phyloP scores from a whole-genome alignment of 1,284 basidiomycete species.

The Marasmius oreades region DNA sequence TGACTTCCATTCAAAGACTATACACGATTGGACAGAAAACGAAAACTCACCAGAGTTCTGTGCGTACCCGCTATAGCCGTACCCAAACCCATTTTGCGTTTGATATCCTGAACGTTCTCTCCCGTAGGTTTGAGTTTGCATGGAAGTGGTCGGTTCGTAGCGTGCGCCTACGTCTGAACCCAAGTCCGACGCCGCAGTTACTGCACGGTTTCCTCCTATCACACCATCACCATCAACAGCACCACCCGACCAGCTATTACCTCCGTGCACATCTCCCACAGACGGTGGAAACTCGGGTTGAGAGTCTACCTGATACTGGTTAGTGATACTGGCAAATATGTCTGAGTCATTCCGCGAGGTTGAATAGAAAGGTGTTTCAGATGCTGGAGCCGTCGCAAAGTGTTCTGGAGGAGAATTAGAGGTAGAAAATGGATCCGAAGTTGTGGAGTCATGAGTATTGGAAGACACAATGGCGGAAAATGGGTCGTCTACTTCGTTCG shows the following conservation, averaged over 20 bases:
- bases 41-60: not conserved
- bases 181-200: not conserved
- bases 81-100: not conserved
- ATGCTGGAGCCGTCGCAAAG: not conserved
- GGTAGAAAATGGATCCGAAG: constrained; percentile 23
- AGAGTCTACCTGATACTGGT: no score
- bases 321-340: no score
- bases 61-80: not conserved
- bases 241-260: not conserved
- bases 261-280: not conserved
- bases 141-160: not conserved
- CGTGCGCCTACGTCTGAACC: not conserved
- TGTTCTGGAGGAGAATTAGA: not conserved
- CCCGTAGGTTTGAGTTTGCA: not conserved
- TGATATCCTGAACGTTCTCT: not conserved
- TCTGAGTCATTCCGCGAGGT: no score
- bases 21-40: not conserved
- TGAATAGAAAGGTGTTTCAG: not conserved
- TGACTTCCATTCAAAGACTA: not conserved
- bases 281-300: not conserved
- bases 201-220: not conserved
- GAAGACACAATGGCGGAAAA: constrained; percentile 17
- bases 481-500: constrained; percentile 40
- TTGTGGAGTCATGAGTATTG: constrained; percentile 17
- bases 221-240: not conserved